phyloP scores from a whole-genome alignment of 331 rosid species.

The Rhamnella rubrinervis region DNA sequence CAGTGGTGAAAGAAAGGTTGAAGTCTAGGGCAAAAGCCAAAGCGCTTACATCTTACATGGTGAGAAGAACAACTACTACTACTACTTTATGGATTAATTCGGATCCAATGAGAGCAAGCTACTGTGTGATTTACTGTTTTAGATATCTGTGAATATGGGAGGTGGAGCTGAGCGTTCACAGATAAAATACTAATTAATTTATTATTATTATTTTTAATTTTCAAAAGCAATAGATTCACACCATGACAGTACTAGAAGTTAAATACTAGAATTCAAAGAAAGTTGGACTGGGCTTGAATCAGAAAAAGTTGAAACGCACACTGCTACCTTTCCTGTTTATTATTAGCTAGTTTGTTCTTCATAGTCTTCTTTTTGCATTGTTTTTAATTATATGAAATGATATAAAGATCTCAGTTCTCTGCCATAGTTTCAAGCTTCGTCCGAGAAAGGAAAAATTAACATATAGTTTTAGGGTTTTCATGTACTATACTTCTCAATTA shows the following conservation, averaged over 20 bases:
- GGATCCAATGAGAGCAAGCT: slow-evolving; percentile 36
- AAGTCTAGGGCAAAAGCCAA: slow-evolving; percentile 18
- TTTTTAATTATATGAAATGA: background rate
- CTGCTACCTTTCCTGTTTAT: slow-evolving; percentile 25
- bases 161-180: slow-evolving; percentile 21
- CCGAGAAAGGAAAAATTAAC: no score
- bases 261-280: slow-evolving; percentile 39
- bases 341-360: background rate
- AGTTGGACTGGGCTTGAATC: no score
- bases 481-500: no score
- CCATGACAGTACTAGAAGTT: slow-evolving; percentile 33
- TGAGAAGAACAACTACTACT: slow-evolving; percentile 17
- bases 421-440: no score
- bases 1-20: slow-evolving; percentile 12
- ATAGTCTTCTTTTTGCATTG: background rate
- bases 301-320: slow-evolving; percentile 41
- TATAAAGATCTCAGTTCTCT: no score
- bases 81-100: slow-evolving; percentile 15
- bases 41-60: slow-evolving; percentile 38
- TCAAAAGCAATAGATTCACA: slow-evolving; percentile 32
- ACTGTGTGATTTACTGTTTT: slow-evolving; percentile 43
- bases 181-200: background rate
- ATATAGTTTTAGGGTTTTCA: no score
- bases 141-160: slow-evolving; percentile 28
- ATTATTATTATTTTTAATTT: slow-evolving; percentile 19